Conservation (phyloP, 345 rosid species). For the Zanthoxylum bungeanum region DNA sequence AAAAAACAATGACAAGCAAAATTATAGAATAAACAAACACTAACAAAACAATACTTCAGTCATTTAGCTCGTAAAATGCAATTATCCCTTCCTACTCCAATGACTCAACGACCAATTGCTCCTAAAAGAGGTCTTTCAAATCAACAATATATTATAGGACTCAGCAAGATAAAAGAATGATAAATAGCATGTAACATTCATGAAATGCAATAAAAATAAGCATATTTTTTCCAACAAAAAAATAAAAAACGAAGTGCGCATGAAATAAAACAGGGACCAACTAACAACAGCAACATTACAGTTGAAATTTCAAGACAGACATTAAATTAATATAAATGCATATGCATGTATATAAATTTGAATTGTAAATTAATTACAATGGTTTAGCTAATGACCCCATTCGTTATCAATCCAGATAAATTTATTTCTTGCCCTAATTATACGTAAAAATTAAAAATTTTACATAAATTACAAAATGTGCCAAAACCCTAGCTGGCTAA, state of each 20-base stretch:
- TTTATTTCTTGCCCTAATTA: background rate
- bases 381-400: background rate
- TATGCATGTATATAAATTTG: background rate
- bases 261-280: background rate
- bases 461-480: background rate
- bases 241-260: no score
- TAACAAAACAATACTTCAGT: background rate
- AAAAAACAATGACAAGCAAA: background rate
- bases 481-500: constrained; percentile 14
- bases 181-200: no score
- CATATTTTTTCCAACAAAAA: no score
- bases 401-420: background rate
- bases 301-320: background rate
- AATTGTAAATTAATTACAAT: background rate
- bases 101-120: background rate
- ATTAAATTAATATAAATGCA: background rate
- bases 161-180: background rate
- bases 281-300: background rate
- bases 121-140: background rate
- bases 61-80: background rate
- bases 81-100: background rate
- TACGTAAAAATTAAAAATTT: background rate
- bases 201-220: no score
- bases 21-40: background rate
- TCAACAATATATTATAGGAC: background rate